Percentiles rank a stretch among this genome's conserved stretches.
Evolutionary conservation across 2,329 filamentous ascomycete genomes (phyloP).

Genomic region (Beauveria medogensis): DNA sequence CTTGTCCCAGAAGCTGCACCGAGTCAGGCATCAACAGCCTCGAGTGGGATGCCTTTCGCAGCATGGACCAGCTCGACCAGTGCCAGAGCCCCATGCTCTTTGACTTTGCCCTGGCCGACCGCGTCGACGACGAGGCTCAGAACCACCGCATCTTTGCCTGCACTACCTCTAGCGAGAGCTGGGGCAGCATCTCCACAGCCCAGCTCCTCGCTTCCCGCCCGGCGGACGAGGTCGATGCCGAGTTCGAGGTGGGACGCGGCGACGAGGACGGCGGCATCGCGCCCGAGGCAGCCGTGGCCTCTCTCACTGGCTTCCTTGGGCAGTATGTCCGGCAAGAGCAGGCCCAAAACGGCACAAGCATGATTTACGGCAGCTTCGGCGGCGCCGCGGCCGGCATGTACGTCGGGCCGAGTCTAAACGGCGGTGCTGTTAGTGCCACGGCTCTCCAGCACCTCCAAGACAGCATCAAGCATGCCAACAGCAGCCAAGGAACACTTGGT

Average conservation of each 20-base stretch:
- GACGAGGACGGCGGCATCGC: neutral
- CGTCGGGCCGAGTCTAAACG: neutral
- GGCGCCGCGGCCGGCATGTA: neutral
- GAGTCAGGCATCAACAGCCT: neutral
- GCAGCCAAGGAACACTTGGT: neutral
- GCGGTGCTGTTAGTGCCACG: slow-evolving; percentile 11
- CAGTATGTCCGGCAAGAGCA: neutral
- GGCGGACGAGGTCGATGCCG: neutral
- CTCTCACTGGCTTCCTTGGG: neutral
- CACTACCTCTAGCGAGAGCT: neutral
- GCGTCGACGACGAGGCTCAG: neutral
- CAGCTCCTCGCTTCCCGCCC: neutral
- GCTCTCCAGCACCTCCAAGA: slow-evolving; percentile 15
- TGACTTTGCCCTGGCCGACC: neutral
- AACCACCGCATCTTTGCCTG: slow-evolving; percentile 7
- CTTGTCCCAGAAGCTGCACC: neutral
- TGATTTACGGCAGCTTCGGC: slow-evolving; percentile 1
- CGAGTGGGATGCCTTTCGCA: neutral
- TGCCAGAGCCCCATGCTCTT: slow-evolving; percentile 3
- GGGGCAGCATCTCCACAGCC: neutral
- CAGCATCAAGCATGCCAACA: slow-evolving; percentile 9
- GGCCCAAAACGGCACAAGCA: neutral
- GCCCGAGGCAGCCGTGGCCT: neutral
- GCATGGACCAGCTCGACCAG: slow-evolving; percentile 1
- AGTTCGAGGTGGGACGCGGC: neutral